Evolutionary conservation across 2,329 filamentous ascomycete genomes (phyloP).

Genomic region (Trichophyton simii): DNA sequence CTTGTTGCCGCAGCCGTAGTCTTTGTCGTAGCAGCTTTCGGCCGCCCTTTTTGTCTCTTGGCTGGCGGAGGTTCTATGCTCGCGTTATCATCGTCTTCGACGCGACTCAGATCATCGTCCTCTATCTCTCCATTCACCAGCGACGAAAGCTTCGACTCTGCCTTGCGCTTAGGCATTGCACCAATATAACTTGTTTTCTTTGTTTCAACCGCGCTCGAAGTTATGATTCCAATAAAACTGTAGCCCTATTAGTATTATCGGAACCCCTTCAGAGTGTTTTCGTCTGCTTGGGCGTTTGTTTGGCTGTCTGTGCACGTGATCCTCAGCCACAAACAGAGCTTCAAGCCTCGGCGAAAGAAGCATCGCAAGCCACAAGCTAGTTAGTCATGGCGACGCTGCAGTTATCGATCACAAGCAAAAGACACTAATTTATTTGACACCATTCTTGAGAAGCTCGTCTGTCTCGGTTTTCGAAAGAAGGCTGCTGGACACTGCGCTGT

Average conservation of each 20-base stretch:
- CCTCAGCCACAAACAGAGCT: not conserved
- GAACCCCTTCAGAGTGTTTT: not conserved
- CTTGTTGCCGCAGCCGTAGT: constrained; percentile 28
- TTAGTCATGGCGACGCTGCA: not conserved
- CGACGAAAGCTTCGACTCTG: constrained; percentile 32
- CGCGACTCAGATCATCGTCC: constrained; percentile 21
- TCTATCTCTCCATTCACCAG: constrained; percentile 38
- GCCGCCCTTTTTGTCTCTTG: constrained; percentile 27
- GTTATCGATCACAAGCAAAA: not conserved
- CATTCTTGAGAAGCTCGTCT: not conserved
- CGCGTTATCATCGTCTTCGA: constrained; percentile 18
- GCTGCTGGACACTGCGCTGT: not conserved
- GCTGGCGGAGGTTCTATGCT: constrained; percentile 24
- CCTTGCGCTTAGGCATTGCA: constrained; percentile 32
- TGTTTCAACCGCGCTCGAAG: not conserved
- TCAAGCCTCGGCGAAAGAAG: not conserved
- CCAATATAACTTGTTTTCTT: not conserved
- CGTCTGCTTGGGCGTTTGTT: not conserved
- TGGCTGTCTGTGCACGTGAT: constrained; percentile 9
- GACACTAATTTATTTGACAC: not conserved
- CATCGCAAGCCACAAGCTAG: not conserved
- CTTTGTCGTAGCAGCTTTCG: constrained; percentile 34
- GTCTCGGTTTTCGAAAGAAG: not conserved
- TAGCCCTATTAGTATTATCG: not conserved
- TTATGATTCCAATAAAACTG: not conserved